Base-by-base conservation (phyloP, 805 yeast genomes). In the Yarrowia osloensis region DNA sequence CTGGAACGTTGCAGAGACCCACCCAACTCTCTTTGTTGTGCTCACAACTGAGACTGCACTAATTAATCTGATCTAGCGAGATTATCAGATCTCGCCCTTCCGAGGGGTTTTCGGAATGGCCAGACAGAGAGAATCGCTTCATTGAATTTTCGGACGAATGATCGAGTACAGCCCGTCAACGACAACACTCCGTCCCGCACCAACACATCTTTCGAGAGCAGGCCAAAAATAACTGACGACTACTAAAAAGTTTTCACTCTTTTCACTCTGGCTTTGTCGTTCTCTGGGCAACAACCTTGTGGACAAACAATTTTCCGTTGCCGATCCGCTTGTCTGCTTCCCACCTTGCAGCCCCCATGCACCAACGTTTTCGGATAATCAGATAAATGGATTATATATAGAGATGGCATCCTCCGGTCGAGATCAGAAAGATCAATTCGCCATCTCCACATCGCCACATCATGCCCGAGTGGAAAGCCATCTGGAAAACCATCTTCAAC, bases 401-500 rank as follows among this genome's bases (percentile, higher is more conserved):
- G 26, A 21, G 33, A 44, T 15, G 29, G 29, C 12, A 4, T 2
- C 8, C 8, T 15, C 31, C 21, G 19, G 11, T 22, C 19, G 8
- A 22, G 50, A 46, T 46, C 50, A 26, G 19, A 24, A 11, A 22
- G 49, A 26, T 46, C 55, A 22, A 0, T 2, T 13, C 29, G 24
- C 17, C 15, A n/a, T n/a, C 35, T 9, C 2, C n/a, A 35, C 19
- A 2, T 31, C 39, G 2, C 39, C 4, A 35, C 26, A 31, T 15
- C 40, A 50, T 31, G 29, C 28, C 57, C 26, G 19, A 49, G 19
- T 49, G 55, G 55, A 49, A 31, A 49, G 13, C 37, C 57, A 21
- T 50, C 26, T 50, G 57, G 63, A 57, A 57, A 29, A 57, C 63
- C 33, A 57, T 57, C 63, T 57, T 57, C 49, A 57, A 57, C 49